Evolutionary conservation across 495 filamentous ascomycete genomes (phyloP), one percentile per base, ranked within the genome.

Genomic region (Penicillium coffeae): DNA sequence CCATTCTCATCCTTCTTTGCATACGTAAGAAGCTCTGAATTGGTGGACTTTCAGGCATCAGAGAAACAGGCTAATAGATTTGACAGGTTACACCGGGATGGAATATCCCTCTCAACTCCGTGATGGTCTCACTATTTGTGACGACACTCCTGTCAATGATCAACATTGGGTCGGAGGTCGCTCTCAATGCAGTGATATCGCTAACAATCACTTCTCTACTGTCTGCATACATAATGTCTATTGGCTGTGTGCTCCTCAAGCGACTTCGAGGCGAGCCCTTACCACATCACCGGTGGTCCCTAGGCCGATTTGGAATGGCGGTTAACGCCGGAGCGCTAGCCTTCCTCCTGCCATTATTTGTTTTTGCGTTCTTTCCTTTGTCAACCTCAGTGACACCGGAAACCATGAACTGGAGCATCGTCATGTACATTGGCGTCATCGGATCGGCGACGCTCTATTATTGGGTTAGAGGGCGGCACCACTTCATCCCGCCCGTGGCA

Each of bases 331-430:
- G 50, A 41, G 68, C 66, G 41, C 46, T 73, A 45, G 47, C 43
- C 0, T 74, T 75, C 47, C 54, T 80, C 12, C 34, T 72, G 2
- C 63, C 78, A 0, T 58, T 73, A 1, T 80, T 80, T 48, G 58
- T 79, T 14, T 80, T 82, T 56, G 63, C 70, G 0, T 80, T 80
- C 56, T 82, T 80, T 54, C 78, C 79, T 0, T 48, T 71, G 13
- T 56, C 50, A 1, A 66, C 71, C 12, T 56, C 69, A n/a, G 68
- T 77, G 2, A 68, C 59, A 14, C 25, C 53, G 6, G 55, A 60
- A 38, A 70, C 54, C 0, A 77, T 78, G 74, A 79, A 79, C 41
- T 78, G 73, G 68, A 71, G 71, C 33, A 56, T 70, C 41, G 65
- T 67, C 1, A 74, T 78, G 62, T 78, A 74, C 41, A 63, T 66